Conservation (phyloP, 1,284 basidiomycete species). For the Ganoderma sinense region DNA sequence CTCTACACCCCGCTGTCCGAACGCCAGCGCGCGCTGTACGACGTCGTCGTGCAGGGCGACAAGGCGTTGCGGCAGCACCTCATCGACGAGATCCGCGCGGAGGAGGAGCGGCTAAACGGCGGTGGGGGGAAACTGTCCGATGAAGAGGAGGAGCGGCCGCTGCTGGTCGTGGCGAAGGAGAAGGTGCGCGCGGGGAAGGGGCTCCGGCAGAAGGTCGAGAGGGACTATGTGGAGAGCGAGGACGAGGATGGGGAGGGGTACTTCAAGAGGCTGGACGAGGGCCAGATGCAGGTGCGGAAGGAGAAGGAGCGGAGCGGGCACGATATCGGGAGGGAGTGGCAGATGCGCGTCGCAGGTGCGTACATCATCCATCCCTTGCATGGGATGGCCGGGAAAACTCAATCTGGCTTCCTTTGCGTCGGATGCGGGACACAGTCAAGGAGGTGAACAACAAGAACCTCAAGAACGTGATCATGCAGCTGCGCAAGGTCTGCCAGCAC, state of each 20-base stretch:
- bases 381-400: not conserved
- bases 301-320: conserved; percentile 48
- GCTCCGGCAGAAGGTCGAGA: conserved; percentile 35
- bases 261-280: conserved; percentile 68
- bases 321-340: conserved; percentile 61
- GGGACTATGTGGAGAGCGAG: conserved; percentile 60
- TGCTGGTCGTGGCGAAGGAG: conserved; percentile 42
- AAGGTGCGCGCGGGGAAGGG: conserved; percentile 38
- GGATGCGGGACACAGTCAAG: conserved; percentile 58
- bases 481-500: conserved; percentile 94
- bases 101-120: conserved; percentile 34
- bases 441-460: conserved; percentile 91
- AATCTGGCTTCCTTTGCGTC: conserved; percentile 4
- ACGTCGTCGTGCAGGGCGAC: conserved; percentile 75
- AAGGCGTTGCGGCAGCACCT: conserved; percentile 65
- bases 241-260: conserved; percentile 67
- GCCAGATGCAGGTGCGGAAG: conserved; percentile 40
- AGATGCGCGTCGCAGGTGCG: conserved; percentile 67
- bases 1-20: conserved; percentile 90
- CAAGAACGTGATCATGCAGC: conserved; percentile 95
- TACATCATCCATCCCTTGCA: conserved; percentile 24
- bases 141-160: conserved; percentile 38
- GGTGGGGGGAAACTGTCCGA: conserved; percentile 32
- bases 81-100: conserved; percentile 45
- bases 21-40: conserved; percentile 86